Percentiles rank a stretch among this genome's conserved stretches.
These are phyloP conservation scores for Thermomyces lanuginosus DNA, from an alignment of 2,329 filamentous ascomycete genomes.

Conservation along the genomic window DNA sequence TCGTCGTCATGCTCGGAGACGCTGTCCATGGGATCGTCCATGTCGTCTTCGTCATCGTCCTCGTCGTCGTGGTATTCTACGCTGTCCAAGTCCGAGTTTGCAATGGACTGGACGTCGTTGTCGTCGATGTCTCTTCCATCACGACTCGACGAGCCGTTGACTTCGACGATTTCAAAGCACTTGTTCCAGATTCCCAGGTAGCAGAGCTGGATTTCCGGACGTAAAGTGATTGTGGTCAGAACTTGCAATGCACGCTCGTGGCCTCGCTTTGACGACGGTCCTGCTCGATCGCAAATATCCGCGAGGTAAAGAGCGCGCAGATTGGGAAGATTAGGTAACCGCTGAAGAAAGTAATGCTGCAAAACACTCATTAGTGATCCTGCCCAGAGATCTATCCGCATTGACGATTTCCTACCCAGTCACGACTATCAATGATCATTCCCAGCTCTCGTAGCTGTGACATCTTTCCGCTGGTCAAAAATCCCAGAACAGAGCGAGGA, in stretches of 20 bases:
- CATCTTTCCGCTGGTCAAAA: slow-evolving; percentile 65
- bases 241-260: slow-evolving; percentile 59
- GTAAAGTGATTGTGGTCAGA: slow-evolving; percentile 59
- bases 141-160: no score
- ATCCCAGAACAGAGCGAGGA: slow-evolving; percentile 50
- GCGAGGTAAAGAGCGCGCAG: slow-evolving; percentile 57
- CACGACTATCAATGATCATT: slow-evolving; percentile 54
- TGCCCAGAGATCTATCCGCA: slow-evolving; percentile 5
- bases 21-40: slow-evolving; percentile 35
- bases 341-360: slow-evolving; percentile 63
- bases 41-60: slow-evolving; percentile 30
- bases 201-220: slow-evolving; percentile 59
- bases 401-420: slow-evolving; percentile 45
- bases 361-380: slow-evolving; percentile 5
- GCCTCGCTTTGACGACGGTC: slow-evolving; percentile 36
- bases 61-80: slow-evolving; percentile 26
- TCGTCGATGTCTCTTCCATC: no score
- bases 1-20: slow-evolving; percentile 29
- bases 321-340: slow-evolving; percentile 52
- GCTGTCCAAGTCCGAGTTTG: slow-evolving; percentile 20
- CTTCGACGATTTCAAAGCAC: slow-evolving; percentile 68
- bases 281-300: slow-evolving; percentile 48
- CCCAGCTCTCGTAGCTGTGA: slow-evolving; percentile 53
- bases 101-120: slow-evolving; percentile 7
- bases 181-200: slow-evolving; percentile 63